Base-by-base conservation (phyloP, 805 yeast species). In the Zygotorulaspora danielsina region DNA sequence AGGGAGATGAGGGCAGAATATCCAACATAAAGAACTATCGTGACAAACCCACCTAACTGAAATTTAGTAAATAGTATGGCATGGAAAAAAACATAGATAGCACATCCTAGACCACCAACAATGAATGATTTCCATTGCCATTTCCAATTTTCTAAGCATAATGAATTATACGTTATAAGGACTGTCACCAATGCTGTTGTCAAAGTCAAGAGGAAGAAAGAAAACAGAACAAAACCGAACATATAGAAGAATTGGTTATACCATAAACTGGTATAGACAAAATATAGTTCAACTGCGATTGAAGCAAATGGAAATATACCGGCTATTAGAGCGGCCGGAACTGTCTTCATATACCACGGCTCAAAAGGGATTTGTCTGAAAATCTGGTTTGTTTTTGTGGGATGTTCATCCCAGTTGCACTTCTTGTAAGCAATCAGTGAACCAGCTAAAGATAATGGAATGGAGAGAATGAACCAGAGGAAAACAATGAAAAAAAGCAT, bases 91-190 rank as follows among this genome's bases (percentile, higher is more conserved):
- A 89, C 81, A 61, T 90, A 93, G 38, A 81, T 51, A 0, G 95
- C 75, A 60, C 95, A 82, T 21, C 97, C 94, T 53, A 90, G 79
- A 26, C 96, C 93, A 30, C 96, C 97, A 19, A 95, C 85, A 44
- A 87, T 75, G 54, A 83, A 76, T 3, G 95, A 78, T 63, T 89
- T 79, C 98, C 98, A 93, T 59, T 90, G 97, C 98, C 98, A 93
- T 63, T 80, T 79, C 71, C 94, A 89, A 63, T 93, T 86, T 61
- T 93, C 98, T 36, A 86, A 70, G 59, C 95, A 86, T 49, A 93
- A 72, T 3, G 87, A 75, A 69, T 85, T 83, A 64, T 93, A 93
- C 19, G 83, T 77, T 63, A 87, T 74, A 55, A 90, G 70, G 16
- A 88, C 69, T 0, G 96, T 81, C 20, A 88, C 87, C 44, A 89